Evolutionary conservation across 192 early-diverging fungal genomes (phyloP), one percentile per base, ranked within the genome.

Genomic region (Jimgerdemannia flammicorona): DNA sequence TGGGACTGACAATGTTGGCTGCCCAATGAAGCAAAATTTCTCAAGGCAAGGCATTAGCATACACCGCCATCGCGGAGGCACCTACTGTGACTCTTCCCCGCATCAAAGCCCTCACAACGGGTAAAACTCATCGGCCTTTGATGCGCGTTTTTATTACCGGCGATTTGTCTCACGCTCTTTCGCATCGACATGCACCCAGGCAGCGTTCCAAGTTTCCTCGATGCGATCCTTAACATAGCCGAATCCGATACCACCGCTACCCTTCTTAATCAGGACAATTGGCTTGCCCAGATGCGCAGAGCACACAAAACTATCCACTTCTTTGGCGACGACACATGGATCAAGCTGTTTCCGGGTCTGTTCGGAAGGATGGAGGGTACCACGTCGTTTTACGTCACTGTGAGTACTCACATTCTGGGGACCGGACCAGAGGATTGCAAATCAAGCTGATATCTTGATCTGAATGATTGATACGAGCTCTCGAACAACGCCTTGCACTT

Each of bases 251-350:
- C 91, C 40, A 86, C 85, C 18, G 85, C 88, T 0, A 84, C 88
- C 0, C 69, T 89, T 6, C 77, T 71, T 2, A 63, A 86, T 71
- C 91, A 94, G 70, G 94, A 95, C 76, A 95, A 91, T 80, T 93
- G 91, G 91, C 76, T 95, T 4, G 77, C 85, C 70, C 89, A 93
- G 29, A 72, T 91, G 73, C 83, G 86, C 6, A 77, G 84, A 44
- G 71, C 78, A 3, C 80, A 81, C 4, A 86, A 86, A 64, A 87
- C 87, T 14, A 76, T 94, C 9, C 85, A 89, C 29, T 95, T 96
- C 70, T 92, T 95, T 84, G 97, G 97, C 69, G 97, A 99, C 79
- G 96, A 99, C 72, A 99, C 97, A 1, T 99, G 98, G 98, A 89
- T 90, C 39, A 88, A 87, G 70, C 77, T 99, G 72, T 99, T 94